Evolutionary conservation across 768 basidiomycete species (phyloP), one percentile per base, ranked within the genome.

Genomic region (Tricholoma furcatifolium): DNA sequence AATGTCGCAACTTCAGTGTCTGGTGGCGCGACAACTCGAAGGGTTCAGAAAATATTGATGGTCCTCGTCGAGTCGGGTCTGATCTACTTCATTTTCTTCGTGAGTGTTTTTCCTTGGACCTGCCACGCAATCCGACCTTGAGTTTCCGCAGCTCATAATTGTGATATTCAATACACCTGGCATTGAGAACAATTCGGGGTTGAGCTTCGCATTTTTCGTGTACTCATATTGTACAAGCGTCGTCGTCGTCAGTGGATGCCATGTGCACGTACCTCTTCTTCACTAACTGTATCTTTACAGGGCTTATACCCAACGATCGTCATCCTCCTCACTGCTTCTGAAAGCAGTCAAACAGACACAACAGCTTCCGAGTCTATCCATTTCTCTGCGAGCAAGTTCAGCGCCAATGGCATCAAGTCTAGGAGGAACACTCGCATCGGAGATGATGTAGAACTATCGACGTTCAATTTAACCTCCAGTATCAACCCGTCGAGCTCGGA

Each of bases 31-130:
- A 14, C 17, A 36, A 20, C 48, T 14, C 24, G 27, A 7, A 38
- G 43, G 34, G 43, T 42, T 2, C 43, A 55, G 27, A 50, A 27
- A 20, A 40, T 50, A 21, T 8, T 55, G 31, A 23, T 46, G 14
- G 9, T 55, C 32, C 34, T 55, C n/a, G n/a, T 50, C 18, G 54
- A 55, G 18, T 50, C 54, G 1, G 54, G 49, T 12, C 11, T 51
- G 15, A 20, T 55, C 15, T 55, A 55, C 30, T 55, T 55, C 21
- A 10, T 55, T 6, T 55, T 55, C 34, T 55, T 55, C 38, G 54
- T 55, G 23, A 6, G 50, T 45, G 27, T 27, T 7, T 3, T 27
- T 7, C 27, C 27, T 27, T 27, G 27, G 27, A 4, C 27, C 3
- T 27, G 27, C 27, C 7, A 4, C 7, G 4, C 27, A 27, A 27